Evolutionary conservation across 306 rosid species (phyloP).

Genomic region (Cyamopsis tetragonoloba): DNA sequence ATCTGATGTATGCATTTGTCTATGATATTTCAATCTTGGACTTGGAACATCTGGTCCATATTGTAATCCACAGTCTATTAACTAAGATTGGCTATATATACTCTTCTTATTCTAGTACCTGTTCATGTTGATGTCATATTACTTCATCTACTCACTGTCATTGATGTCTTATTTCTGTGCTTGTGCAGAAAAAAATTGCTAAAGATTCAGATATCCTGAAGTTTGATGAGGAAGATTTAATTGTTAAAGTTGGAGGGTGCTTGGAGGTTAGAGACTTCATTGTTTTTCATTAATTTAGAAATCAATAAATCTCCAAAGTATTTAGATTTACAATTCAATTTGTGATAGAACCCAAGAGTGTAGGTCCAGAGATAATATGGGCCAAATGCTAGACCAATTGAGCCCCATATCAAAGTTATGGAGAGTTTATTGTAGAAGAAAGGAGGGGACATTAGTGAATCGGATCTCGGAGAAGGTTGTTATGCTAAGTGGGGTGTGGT

Average conservation of each 20-base stretch:
- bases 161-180: constrained; percentile 29
- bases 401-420: too few relatives aligned
- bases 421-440: too few relatives aligned
- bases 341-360: too few relatives aligned
- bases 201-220: constrained; percentile 58
- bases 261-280: constrained; percentile 64
- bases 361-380: too few relatives aligned
- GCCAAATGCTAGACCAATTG: too few relatives aligned
- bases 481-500: too few relatives aligned
- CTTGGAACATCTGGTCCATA: constrained; percentile 11
- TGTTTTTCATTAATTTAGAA: constrained; percentile 8
- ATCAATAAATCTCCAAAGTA: constrained; percentile 1
- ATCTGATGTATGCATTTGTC: neutral
- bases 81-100: constrained; percentile 4
- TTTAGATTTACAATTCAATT: constrained; percentile 4
- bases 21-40: constrained; percentile 6
- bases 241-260: constrained; percentile 91
- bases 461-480: too few relatives aligned
- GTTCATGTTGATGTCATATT: neutral
- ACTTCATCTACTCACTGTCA: constrained; percentile 15
- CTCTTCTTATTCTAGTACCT: constrained; percentile 16
- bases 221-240: constrained; percentile 78
- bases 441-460: too few relatives aligned
- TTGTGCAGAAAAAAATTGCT: constrained; percentile 64
- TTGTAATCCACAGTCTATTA: neutral